Conservation (phyloP, 768 basidiomycete genomes). For the Chalciporus sphaerocephalus region DNA sequence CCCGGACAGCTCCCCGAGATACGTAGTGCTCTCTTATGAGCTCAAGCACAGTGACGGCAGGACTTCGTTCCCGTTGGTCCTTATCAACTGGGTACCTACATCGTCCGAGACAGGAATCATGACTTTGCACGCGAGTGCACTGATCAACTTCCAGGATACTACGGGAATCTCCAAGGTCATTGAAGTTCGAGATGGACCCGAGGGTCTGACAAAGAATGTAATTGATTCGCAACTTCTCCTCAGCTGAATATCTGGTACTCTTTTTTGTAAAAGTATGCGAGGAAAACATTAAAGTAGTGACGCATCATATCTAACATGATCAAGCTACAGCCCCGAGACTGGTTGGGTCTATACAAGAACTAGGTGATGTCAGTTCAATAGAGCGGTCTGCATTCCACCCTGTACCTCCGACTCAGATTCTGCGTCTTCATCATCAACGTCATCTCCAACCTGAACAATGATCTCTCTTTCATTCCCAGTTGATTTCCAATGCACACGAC, state of each 20-base stretch:
- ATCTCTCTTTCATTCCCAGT: slow-evolving; percentile 33
- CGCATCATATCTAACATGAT: background rate
- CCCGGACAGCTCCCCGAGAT: slow-evolving; percentile 83
- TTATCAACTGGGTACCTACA: slow-evolving; percentile 85
- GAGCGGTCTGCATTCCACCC: too few species aligned
- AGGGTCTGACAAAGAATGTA: slow-evolving; percentile 67
- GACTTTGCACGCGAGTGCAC: slow-evolving; percentile 80
- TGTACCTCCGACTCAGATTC: background rate
- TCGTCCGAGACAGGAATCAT: slow-evolving; percentile 70
- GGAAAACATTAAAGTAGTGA: background rate
- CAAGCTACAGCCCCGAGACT: background rate
- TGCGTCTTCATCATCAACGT: background rate
- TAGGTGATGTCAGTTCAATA: background rate
- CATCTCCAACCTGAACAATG: background rate
- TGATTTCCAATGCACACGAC: slow-evolving; percentile 34
- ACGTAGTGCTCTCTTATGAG: slow-evolving; percentile 80
- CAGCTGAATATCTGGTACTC: background rate
- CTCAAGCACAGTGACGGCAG: slow-evolving; percentile 77
- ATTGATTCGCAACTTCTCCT: slow-evolving; percentile 57
- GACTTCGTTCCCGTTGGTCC: slow-evolving; percentile 76
- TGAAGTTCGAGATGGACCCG: slow-evolving; percentile 77
- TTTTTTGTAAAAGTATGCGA: too few species aligned
- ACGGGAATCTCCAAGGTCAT: slow-evolving; percentile 76
- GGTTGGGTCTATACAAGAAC: too few species aligned
- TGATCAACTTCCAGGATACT: slow-evolving; percentile 73